Base-by-base conservation (phyloP, 371 early-diverging fungal genomes). In the Batrachochytrium dendrobatidis region DNA sequence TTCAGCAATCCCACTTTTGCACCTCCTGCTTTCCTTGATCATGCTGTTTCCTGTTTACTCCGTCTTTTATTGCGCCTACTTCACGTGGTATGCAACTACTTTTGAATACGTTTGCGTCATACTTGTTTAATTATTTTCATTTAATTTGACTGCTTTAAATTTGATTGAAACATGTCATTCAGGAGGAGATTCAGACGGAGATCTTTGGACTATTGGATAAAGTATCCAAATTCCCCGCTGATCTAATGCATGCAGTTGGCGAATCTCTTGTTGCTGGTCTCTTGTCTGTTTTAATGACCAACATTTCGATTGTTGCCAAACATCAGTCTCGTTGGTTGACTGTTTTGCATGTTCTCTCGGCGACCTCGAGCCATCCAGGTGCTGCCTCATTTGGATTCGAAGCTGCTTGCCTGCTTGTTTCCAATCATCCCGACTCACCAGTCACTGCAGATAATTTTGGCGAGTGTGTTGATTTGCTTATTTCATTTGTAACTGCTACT, bases 241-340 rank as follows among this genome's bases (percentile, higher is more conserved):
- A 85, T 31, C 75, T 84, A 10, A 77, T 86, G 17, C 80, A 81
- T 35, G 74, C 79, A 33, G 83, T 89, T 18, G 86, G 82, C 6
- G 89, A 87, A 58, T 89, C 86, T 63, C 77, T 86, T 75, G 87
- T 86, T 85, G 86, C 90, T 1, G 92, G 89, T 34, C 75, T 91
- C 22, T 71, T 84, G 55, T 80, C 75, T 56, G 61, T 90, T 18
- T 58, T 83, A 35, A 80, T 82, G 67, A 73, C 74, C 7, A 80
- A 84, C 46, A 63, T 63, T 2, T 56, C 50, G 15, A 28, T 69
- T 20, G 33, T 68, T 28, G 18, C 33, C 7, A 61, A 67, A 1
- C 55, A 67, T 56, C 43, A 57, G 4, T 6, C 18, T 18, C 55
- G 59, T 22, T 83, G 83, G 81, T 71, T 73, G 15, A 63, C 70